Evolutionary conservation across 139 green algal genomes (phyloP), one percentile per base, ranked within the genome.

Genomic region (Volvox reticuliferus): DNA sequence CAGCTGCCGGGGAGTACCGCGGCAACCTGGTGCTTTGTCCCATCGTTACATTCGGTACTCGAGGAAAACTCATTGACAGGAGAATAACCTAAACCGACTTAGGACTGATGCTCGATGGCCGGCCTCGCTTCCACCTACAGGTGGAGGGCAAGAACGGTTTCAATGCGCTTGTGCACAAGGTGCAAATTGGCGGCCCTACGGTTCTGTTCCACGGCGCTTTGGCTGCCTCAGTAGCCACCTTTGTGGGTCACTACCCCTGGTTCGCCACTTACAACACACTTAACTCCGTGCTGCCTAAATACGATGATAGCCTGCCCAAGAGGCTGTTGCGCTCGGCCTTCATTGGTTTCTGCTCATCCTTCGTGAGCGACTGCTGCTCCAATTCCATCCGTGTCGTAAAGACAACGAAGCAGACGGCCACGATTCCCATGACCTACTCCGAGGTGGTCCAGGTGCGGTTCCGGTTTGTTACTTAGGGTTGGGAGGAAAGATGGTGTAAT

Each of bases 301-400:
- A 89, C 82, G 86, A 83, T 2, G 95, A 98, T 62, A 95, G 97
- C 36, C 92, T 97, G 81, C 67, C 84, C 28, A 93, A 92, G 78
- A 95, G 94, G 63, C 94, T 99, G 83, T 87, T 96, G 77, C 95
- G 97, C 62, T 96, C 93, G 26, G 97, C 97, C 12, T 90, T 98
- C 90, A 98, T 99, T 73, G 97, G 97, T 36, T 98, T 98, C 91
- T 97, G 93, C 69, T 95, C 96, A 16, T 97, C 94, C n/a, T 95
- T 97, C 35, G 93, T 98, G 35, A 97, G 94, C 0, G 97, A 99
- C 88, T 91, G 85, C 89, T 97, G 95, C 93, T 98, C 97, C 87
- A 99, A 99, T 96, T 96, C 92, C 36, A 97, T 99, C 89, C 94
- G 97, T 32, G 97, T 99, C 44, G 92, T 99, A 67, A 99, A 99